Percentiles rank a stretch among this genome's conserved stretches.
These are phyloP conservation scores for Lolium multiflorum DNA, from an alignment of 176 grass and related monocot genomes.

Conservation along the genomic window DNA sequence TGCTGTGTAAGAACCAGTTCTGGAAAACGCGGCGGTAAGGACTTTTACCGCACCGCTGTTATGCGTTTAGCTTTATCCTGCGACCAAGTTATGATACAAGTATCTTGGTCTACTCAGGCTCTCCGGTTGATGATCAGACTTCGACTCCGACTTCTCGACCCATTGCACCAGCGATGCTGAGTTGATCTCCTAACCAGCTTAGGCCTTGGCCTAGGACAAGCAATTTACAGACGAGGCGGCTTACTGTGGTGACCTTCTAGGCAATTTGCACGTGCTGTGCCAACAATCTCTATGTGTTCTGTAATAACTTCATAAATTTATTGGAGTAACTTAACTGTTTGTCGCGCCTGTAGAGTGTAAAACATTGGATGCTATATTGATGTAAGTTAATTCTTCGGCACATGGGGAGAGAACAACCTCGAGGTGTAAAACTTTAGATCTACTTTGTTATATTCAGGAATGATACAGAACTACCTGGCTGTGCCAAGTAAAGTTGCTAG, in stretches of 20 bases:
- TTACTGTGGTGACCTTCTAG: neutral
- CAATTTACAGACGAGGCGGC: conserved; percentile 26
- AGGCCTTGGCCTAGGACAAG: neutral
- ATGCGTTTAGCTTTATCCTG: neutral
- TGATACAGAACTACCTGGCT: neutral
- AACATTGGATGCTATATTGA: neutral
- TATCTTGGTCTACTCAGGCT: conserved; percentile 5
- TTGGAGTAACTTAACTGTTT: neutral
- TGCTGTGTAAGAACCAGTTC: conserved; percentile 6
- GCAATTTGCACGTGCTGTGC: neutral
- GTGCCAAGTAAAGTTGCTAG: neutral
- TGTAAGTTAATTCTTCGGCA: neutral
- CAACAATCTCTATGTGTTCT: neutral
- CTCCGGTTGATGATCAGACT: neutral
- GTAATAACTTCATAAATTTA: neutral
- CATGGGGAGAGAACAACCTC: neutral
- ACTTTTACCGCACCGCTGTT: neutral
- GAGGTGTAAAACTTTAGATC: conserved; percentile 9
- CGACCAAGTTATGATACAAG: neutral
- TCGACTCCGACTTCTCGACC: neutral
- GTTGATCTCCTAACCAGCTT: neutral
- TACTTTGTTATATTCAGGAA: neutral
- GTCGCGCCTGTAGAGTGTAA: too few species aligned
- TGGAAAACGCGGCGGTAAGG: conserved; percentile 22
- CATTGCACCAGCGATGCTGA: neutral